phyloP scores from a whole-genome alignment of 179 eudicot genomes.

The Silene noctiflora region DNA sequence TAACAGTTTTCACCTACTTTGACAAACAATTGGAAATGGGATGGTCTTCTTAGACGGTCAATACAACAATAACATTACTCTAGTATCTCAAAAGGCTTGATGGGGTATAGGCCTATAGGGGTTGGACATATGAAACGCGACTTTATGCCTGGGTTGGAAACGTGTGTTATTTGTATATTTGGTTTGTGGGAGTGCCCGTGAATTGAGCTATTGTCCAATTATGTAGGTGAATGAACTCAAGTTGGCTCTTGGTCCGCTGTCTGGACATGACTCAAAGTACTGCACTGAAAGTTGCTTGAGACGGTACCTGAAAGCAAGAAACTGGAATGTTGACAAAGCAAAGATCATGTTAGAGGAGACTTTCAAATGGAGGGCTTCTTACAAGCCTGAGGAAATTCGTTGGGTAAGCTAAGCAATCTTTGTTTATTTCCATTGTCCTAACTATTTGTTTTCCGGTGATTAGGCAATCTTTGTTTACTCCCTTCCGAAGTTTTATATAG shows the following conservation, averaged over 20 bases:
- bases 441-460: no score
- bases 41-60: no score
- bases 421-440: not conserved
- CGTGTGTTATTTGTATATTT: not conserved
- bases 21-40: no score
- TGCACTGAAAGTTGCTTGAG: slow-evolving; percentile 70
- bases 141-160: no score
- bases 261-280: slow-evolving; percentile 50
- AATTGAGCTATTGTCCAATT: not conserved
- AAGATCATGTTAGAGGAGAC: slow-evolving; percentile 79
- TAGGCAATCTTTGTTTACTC: no score
- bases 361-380: slow-evolving; percentile 65
- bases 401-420: slow-evolving; percentile 50
- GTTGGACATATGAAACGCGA: no score
- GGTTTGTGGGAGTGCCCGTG: not conserved
- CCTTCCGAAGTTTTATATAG: no score
- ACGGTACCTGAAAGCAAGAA: slow-evolving; percentile 78
- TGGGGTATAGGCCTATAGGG: no score
- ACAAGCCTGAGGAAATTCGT: slow-evolving; percentile 85
- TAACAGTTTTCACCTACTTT: no score
- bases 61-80: no score
- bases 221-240: slow-evolving; percentile 56
- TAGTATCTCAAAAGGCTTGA: no score
- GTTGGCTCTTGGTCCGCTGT: slow-evolving; percentile 53
- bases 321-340: slow-evolving; percentile 77